phyloP scores from a whole-genome alignment of 2,329 filamentous ascomycete species.

The Aspergillus unguis region DNA sequence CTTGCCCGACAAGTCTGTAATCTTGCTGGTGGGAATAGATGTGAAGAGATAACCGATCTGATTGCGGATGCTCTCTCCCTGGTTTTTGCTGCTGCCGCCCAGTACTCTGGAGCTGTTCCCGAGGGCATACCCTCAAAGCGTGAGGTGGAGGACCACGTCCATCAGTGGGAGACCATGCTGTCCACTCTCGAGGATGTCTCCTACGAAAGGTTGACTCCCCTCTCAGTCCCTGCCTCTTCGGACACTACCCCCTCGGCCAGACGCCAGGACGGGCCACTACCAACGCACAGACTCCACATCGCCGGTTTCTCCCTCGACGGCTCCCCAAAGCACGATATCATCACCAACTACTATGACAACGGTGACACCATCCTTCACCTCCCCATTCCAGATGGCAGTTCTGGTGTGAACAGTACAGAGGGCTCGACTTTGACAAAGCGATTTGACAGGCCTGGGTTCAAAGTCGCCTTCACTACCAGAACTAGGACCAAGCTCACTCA shows the following conservation, averaged over 20 bases:
- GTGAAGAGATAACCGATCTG: neutral
- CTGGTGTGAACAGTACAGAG: neutral
- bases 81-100: neutral
- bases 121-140: neutral
- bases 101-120: neutral
- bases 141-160: neutral
- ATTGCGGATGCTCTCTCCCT: neutral
- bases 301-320: neutral
- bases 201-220: neutral
- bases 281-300: neutral
- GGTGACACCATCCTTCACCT: neutral
- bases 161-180: neutral
- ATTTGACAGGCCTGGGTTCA: constrained; percentile 8
- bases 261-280: neutral
- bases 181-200: neutral
- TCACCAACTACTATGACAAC: neutral
- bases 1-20: neutral
- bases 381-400: neutral
- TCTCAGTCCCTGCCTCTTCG: neutral
- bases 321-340: neutral
- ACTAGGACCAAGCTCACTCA: constrained; percentile 1
- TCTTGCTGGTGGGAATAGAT: neutral
- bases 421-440: neutral
- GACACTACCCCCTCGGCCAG: neutral
- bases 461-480: constrained; percentile 8